Base-by-base conservation (phyloP, 768 basidiomycete genomes). In the Strobilomyces dryophilus region DNA sequence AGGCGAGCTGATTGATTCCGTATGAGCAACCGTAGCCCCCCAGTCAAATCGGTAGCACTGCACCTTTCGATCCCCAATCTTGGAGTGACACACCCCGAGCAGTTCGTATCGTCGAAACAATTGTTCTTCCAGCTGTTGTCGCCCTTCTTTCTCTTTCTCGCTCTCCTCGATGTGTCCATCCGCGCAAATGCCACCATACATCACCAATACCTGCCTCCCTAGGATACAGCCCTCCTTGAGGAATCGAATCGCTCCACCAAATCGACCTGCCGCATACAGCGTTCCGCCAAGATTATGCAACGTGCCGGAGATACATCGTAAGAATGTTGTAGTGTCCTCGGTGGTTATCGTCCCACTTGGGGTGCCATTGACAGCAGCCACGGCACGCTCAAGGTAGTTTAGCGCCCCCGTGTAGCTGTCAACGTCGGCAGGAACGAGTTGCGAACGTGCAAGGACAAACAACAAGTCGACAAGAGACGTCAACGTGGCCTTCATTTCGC, bases 21-120 rank as follows among this genome's bases (percentile, higher is more conserved):
- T 18, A 10, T 60, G 4, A 62, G 26, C 8, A 40, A 43, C 1
- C 8, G n/a, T 21, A 14, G 8, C n/a, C 32, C n/a, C 32, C 0
- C 1, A 12, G 20, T 53, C 49, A 41, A 47, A 47, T 37, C 15
- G 49, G 56, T 24, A n/a, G 26, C 12, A 55, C 47, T 75, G 29
- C 42, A 90, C 93, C 78, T 79, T 80, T 20, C 86, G 77, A 58
- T 95, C 87, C 0, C 85, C 87, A 26, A 83, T 83, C 67, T 89
- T 93, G 27, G 79, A 77, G 62, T 82, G 84, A 65, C 90, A 92
- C 5, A 87, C 81, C 0, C 80, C 92, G 24, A 95, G 72, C 29
- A 95, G 66, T 70, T 97, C 92, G 80, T 85, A 95, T 43, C 92
- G 73, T 20, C 84, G 76, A 57, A 78, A 80, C 26, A 93, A 59